Base-by-base conservation (phyloP, 257 asterid genomes). In the Ilex asprella region DNA sequence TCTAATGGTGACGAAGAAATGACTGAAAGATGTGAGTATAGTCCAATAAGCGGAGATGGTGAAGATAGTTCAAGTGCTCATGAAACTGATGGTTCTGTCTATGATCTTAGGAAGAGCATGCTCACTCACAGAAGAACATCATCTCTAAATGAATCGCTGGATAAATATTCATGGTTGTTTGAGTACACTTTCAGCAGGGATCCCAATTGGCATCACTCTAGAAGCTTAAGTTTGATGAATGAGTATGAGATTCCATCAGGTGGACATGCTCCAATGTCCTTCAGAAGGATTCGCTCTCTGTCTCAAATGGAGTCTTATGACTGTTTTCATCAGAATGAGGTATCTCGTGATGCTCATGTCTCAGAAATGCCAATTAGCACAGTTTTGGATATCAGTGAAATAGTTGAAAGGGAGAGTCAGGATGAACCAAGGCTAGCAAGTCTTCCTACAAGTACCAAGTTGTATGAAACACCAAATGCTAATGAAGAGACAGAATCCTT, bases 101-200 rank as follows among this genome's bases (percentile, higher is more conserved):
- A 57, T 58, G 60, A 57, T 13, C 12, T n/a, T 8, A 32, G 60
- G 16, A 76, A 66, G 52, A 63, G 5, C 62, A 15, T 11, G 9
- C 27, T 39, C 12, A 31, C 64, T 12, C 81, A 82, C 32, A 61
- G 32, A 41, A 81, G 94, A 73, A 83, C 82, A 62, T 73, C 79
- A n/a, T 86, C 96, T 30, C 69, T 86, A 7, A 79, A 58, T 30
- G 98, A 88, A 35, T 84, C 93, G 7, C 27, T 83, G 43, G 85
- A 74, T 32, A 84, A 74, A 63, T 91, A 88, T 72, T 61, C 82
- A 31, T 70, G 67, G 47, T 63, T 90, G 59, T 79, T 81, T 67
- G 85, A 72, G 55, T 78, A 70, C 59, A 73, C 61, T 74, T 63
- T 35, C 7, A 64, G 64, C 30, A 67, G 58, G 68, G 79, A 83